A percentile compares a stretch with the other conserved stretches of the same genome.
phyloP scores from a whole-genome alignment of 2,329 filamentous ascomycete species.

The Microascus cirrosus region DNA sequence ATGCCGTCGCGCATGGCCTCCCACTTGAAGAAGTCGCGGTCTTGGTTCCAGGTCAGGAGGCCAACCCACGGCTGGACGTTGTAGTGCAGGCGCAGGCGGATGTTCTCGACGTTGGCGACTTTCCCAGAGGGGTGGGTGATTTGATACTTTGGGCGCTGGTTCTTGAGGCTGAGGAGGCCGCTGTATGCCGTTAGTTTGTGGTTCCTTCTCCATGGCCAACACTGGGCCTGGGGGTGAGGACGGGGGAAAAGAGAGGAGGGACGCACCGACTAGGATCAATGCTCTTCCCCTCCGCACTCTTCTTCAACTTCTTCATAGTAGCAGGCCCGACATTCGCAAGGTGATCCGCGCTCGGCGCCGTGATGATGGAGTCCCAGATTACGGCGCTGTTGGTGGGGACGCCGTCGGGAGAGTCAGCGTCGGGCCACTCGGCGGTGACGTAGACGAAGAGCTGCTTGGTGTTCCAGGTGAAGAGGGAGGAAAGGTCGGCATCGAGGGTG shows the following conservation, averaged over 20 bases:
- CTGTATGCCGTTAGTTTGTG: conserved; percentile 21
- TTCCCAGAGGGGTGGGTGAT: conserved; percentile 81
- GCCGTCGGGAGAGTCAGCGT: conserved; percentile 14
- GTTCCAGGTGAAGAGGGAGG: conserved; percentile 95
- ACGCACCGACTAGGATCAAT: conserved; percentile 46
- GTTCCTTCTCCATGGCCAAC: background rate
- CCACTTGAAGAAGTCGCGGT: conserved; percentile 48
- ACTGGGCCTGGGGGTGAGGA: background rate
- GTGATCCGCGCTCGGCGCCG: conserved; percentile 55
- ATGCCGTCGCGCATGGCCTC: conserved; percentile 52
- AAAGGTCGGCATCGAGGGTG: conserved; percentile 83
- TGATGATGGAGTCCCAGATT: conserved; percentile 95
- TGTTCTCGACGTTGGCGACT: conserved; percentile 62
- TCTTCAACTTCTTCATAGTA: conserved; percentile 50
- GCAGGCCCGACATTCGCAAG: conserved; percentile 48
- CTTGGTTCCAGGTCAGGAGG: conserved; percentile 67
- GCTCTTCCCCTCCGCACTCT: conserved; percentile 46
- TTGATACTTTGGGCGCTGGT: conserved; percentile 91
- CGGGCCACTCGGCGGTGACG: conserved; percentile 65
- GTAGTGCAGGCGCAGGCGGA: conserved; percentile 75
- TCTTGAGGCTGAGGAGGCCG: conserved; percentile 65
- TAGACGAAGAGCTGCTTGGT: conserved; percentile 98
- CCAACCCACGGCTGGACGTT: conserved; percentile 98
- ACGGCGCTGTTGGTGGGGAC: conserved; percentile 57
- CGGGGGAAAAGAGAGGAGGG: background rate